Conservation (phyloP, 2,329 filamentous ascomycete species). For the Sclerotinia nivalis region DNA sequence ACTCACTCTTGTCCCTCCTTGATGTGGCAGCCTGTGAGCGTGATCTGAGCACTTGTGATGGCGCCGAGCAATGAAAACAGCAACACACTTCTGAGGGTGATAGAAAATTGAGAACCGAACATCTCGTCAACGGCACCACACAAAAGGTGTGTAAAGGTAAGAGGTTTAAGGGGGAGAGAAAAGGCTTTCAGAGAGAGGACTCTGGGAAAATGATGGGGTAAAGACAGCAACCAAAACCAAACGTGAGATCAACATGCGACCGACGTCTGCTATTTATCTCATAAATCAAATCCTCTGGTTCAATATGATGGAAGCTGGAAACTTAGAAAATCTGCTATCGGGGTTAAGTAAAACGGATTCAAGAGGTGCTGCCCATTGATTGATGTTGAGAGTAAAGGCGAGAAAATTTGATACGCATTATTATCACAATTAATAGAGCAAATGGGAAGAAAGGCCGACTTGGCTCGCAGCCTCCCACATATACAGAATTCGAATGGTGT, state of each 20-base stretch:
- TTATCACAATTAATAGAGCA: not conserved
- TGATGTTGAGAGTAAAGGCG: not conserved
- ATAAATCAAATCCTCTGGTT: not conserved
- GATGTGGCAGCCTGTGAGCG: not conserved
- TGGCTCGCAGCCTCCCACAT: not conserved
- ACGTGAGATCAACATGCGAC: not conserved
- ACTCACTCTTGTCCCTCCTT: slow-evolving; percentile 7
- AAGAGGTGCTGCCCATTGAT: not conserved
- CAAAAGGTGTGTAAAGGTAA: not conserved
- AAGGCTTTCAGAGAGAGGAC: not conserved
- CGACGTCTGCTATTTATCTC: not conserved
- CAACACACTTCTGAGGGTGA: not conserved
- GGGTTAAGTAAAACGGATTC: not conserved
- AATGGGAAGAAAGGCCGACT: not conserved
- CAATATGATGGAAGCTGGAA: not conserved
- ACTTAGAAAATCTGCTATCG: not conserved
- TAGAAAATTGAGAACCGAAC: not conserved
- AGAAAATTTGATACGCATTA: not conserved
- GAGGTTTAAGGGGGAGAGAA: not conserved
- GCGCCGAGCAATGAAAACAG: not conserved
- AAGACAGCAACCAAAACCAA: not conserved
- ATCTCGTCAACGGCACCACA: not conserved
- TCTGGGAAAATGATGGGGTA: not conserved
- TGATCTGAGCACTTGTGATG: not conserved
- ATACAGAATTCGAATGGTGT: not conserved